phyloP scores from a whole-genome alignment of 164 flowering plant genomes.

The Dillenia suffruticosa region DNA sequence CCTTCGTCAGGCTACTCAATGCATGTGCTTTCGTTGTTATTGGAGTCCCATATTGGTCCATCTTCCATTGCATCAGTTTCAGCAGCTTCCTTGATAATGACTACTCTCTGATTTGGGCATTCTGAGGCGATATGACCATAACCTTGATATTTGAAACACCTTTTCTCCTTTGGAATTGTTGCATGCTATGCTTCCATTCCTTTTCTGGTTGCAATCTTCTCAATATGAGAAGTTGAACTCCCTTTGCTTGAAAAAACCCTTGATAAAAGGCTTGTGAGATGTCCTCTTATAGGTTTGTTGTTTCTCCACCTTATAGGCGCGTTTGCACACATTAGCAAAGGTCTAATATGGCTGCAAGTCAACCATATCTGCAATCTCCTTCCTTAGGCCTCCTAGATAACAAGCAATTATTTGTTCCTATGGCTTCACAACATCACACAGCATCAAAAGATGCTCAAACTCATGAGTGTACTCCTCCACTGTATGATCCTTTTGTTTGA shows the following conservation, averaged over 20 bases:
- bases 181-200: too few species aligned
- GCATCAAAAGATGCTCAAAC: not conserved
- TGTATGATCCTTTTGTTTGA: not conserved
- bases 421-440: not conserved
- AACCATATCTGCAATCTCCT: not conserved
- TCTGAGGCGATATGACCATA: not conserved
- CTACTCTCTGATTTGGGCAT: not conserved
- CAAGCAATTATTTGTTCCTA: not conserved
- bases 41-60: too few species aligned
- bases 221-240: too few species aligned
- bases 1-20: too few species aligned
- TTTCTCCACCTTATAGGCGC: not conserved
- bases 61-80: not conserved
- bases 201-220: too few species aligned
- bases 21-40: too few species aligned
- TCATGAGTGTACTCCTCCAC: not conserved
- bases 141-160: slow-evolving; percentile 3
- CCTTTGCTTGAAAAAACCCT: not conserved
- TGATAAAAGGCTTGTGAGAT: not conserved
- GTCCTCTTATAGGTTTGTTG: not conserved
- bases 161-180: not conserved
- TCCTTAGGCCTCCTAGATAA: not conserved
- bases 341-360: not conserved
- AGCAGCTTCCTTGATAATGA: not conserved
- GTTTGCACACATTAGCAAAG: not conserved